Base-by-base conservation (phyloP, 2,329 filamentous ascomycete species). In the Ceratocystis variospora region DNA sequence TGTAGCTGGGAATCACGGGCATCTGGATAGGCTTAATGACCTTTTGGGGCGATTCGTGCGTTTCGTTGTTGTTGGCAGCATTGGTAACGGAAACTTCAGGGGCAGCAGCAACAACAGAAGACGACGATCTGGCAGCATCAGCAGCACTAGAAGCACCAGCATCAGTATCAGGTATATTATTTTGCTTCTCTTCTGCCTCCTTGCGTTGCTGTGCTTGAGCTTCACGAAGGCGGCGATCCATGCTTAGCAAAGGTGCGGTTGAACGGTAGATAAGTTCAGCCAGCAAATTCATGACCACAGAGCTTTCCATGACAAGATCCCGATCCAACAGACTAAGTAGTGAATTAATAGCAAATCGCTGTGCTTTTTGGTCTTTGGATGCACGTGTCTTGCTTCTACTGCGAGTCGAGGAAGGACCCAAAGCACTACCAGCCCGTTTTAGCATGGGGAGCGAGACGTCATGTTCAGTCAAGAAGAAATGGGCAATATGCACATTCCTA, bases 301-400 rank as follows among this genome's bases (percentile, higher is more conserved):
- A 92, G 76, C 91, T 99, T 76, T 99, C 94, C 77, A 96, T 96
- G 70, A 99, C 92, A 68, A 97, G 80, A 70, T 91, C 89, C n/a
- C 94, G 88, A 73, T 97, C 94, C 25, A 99, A 81, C 4, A 99
- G 81, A 68, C 86, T 87, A 61, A 99, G 81, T 37, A 99, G 79
- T 15, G 92, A 91, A 74, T 99, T 99, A 73, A 99, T 83, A 8
- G 95, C 91, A 73, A 88, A 99, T 73, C 90, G 94, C 70, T 87
- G 86, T 33, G 89, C 86, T 75, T 88, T 95, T 70, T 80, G 84
- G 70, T 96, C 93, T 75, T 93, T 94, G 64, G 79, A 83, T 75
- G 97, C 97, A 71, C 64, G 67, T 17, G 67, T 63, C 50, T 68
- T 68, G 59, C 67, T 66, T 55, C 67, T 62, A 50, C 55, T 68